Evolutionary conservation across 805 yeast species (phyloP).

Genomic region (Candida wancherniae): DNA sequence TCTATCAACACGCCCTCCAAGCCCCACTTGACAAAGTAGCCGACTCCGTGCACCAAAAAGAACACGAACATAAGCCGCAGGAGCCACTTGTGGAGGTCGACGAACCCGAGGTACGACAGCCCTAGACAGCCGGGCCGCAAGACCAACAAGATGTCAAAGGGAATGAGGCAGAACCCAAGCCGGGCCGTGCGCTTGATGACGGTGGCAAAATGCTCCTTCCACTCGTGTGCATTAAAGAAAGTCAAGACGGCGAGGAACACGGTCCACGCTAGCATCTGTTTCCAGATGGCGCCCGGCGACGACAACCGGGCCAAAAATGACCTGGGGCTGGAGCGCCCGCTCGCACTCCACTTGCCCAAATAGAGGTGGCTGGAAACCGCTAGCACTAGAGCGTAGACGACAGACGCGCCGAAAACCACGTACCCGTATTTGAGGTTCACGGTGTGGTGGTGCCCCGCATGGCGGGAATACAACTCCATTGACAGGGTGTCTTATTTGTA

Average conservation of each 20-base stretch:
- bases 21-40: slow-evolving; percentile 49
- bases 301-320: slow-evolving; percentile 23
- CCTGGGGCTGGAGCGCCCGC: slow-evolving; percentile 29
- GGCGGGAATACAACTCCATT: slow-evolving; percentile 31
- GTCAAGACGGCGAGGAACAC: slow-evolving; percentile 24
- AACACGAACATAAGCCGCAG: slow-evolving; percentile 51
- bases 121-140: slow-evolving; percentile 52
- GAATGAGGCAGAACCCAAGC: slow-evolving; percentile 51
- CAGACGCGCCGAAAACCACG: slow-evolving; percentile 39
- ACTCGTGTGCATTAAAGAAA: slow-evolving; percentile 29
- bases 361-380: slow-evolving; percentile 29
- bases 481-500: too few species aligned
- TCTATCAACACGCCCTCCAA: slow-evolving; percentile 25
- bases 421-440: slow-evolving; percentile 62
- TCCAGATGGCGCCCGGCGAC: slow-evolving; percentile 25
- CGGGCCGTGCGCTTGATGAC: slow-evolving; percentile 58
- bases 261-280: slow-evolving; percentile 33
- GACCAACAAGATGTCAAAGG: slow-evolving; percentile 52
- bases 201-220: slow-evolving; percentile 28
- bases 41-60: slow-evolving; percentile 48
- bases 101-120: slow-evolving; percentile 46
- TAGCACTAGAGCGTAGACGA: slow-evolving; percentile 35
- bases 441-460: slow-evolving; percentile 46
- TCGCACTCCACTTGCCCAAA: slow-evolving; percentile 31
- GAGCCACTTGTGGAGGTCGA: slow-evolving; percentile 67